These are phyloP conservation scores for Moesziomyces parantarcticus DNA, from an alignment of 1,284 basidiomycete genomes.

Conservation along the genomic window DNA sequence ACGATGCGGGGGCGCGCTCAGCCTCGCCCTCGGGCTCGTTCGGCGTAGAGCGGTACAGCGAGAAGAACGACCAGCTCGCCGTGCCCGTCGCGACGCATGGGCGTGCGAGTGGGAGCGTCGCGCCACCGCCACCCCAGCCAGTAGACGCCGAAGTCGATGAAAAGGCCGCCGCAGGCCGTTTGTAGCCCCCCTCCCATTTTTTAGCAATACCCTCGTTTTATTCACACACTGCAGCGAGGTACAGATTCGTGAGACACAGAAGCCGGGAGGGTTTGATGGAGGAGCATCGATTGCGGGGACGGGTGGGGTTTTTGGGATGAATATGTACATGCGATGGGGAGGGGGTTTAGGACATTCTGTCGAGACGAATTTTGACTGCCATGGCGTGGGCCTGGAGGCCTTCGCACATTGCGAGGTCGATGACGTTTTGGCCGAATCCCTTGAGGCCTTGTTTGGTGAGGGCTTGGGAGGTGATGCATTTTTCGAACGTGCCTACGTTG, in stretches of 20 bases:
- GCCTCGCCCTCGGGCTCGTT: slow-evolving; percentile 1
- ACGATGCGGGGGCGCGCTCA: not conserved
- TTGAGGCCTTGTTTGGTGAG: slow-evolving; percentile 82
- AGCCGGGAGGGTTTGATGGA: too few relatives aligned
- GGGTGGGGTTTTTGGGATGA: too few relatives aligned
- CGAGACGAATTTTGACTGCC: slow-evolving; percentile 68
- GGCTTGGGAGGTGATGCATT: slow-evolving; percentile 96
- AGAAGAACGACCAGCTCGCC: slow-evolving; percentile 15
- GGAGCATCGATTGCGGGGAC: too few relatives aligned
- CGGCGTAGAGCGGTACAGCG: slow-evolving; percentile 13
- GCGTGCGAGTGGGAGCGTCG: not conserved
- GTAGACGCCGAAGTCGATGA: not conserved
- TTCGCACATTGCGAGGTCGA: slow-evolving; percentile 91
- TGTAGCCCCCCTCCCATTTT: not conserved
- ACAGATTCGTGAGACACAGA: too few relatives aligned
- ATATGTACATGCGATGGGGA: not conserved
- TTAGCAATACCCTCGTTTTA: not conserved
- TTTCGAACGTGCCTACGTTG: slow-evolving; percentile 96
- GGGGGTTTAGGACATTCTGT: slow-evolving; percentile 10
- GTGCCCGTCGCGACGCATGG: slow-evolving; percentile 4
- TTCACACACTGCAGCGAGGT: not conserved
- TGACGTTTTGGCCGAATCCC: slow-evolving; percentile 86
- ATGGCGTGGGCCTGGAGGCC: slow-evolving; percentile 90
- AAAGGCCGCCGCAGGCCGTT: not conserved
- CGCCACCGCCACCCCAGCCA: not conserved